Evolutionary conservation across 2,329 filamentous ascomycete genomes (phyloP).

Genomic region (Pseudogymnoascus sp.): DNA sequence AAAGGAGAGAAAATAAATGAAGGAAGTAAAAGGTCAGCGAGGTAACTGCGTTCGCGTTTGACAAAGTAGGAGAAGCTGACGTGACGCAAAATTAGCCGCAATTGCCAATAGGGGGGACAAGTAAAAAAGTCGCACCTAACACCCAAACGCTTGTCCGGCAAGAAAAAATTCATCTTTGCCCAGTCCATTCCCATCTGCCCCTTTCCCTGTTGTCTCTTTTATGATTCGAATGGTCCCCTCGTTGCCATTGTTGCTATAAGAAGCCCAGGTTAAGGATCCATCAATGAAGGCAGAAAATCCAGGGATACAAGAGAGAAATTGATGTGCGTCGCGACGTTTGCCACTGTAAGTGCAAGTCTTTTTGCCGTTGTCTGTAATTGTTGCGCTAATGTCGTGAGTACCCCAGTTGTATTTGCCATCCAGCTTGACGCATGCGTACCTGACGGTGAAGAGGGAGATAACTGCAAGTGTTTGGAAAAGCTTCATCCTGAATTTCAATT

Average conservation of each 20-base stretch:
- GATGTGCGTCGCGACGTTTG: neutral
- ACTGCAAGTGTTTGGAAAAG: neutral
- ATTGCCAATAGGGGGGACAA: neutral
- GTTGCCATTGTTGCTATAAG: neutral
- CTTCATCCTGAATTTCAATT: neutral
- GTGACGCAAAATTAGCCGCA: neutral
- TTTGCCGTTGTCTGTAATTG: neutral
- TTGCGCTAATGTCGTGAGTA: neutral
- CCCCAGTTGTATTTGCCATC: neutral
- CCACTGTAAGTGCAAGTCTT: neutral
- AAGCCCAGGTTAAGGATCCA: neutral
- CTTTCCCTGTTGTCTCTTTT: neutral
- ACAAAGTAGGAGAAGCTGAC: neutral
- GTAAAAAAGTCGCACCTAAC: neutral
- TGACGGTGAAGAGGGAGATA: neutral
- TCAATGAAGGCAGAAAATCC: neutral
- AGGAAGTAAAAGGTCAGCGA: neutral
- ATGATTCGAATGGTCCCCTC: neutral
- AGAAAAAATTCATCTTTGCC: neutral
- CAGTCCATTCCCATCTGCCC: neutral
- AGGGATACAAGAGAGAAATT: neutral
- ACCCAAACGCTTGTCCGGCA: neutral
- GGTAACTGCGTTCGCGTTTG: neutral
- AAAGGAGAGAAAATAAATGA: neutral
- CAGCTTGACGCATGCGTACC: neutral